Evolutionary conservation across 805 yeast genomes (phyloP), one percentile per base, ranked within the genome.

Genomic region (Wickerhamiella bombiphila): DNA sequence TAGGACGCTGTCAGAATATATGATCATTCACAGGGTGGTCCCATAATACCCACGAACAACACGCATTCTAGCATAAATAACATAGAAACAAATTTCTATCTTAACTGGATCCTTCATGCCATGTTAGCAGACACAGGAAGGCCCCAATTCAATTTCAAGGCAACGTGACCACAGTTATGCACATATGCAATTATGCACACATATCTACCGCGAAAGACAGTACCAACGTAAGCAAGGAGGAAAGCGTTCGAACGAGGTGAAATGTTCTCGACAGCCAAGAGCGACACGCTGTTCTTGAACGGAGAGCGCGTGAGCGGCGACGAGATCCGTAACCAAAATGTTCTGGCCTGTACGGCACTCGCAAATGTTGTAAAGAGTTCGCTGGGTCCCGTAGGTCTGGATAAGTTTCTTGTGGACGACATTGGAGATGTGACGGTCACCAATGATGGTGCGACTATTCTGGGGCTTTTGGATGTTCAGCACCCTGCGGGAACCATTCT

Each of bases 381-480:
- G 1, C 65, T 91, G 40, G 99, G 99, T 3, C 99, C 99, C 6
- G 97, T 91, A 25, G 99, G 99, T 20, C 68, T 91, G 37, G 99
- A 91, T 64, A 91, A 91, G 65, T 91, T 91, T 95, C 69, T 91
- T 34, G 99, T 91, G 29, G 99, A 91, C 60, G 98, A 91, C 54
- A 93, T 91, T 61, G 98, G 98, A 46, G 98, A 93, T 61, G 96
- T 91, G 33, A 86, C 95, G 4, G 96, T 91, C 36, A 91, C 99
- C 33, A 91, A 91, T 61, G 99, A 91, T 60, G 99, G 99, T 48
- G 98, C 99, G 42, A 91, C 98, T 3, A 91, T 91, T 52, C 66
- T 91, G 46, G 70, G 83, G 7, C 62, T 93, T 37, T 66, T 91
- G 47, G 98, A 91, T 56, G 97, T 91, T 36, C 95, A 91, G 61